phyloP scores from a whole-genome alignment of 1,139 yeast genomes.

The Suhomyces bolitotheri region DNA sequence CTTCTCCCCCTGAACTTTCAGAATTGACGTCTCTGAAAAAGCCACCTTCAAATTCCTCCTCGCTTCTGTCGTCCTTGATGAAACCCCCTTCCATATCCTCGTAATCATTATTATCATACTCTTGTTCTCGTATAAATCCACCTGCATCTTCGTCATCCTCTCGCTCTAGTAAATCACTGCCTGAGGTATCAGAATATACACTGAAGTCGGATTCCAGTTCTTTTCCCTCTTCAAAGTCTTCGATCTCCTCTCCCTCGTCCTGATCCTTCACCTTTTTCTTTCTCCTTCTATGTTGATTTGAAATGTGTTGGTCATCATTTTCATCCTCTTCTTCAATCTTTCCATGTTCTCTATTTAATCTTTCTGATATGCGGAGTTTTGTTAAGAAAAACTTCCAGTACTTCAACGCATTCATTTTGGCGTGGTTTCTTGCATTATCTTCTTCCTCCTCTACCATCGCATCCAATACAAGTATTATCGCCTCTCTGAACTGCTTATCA shows the following conservation, averaged over 20 bases:
- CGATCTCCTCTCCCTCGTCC: background rate
- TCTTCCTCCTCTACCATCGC: slow-evolving; percentile 57
- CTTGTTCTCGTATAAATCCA: slow-evolving; percentile 9
- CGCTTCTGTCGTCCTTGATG: slow-evolving; percentile 12
- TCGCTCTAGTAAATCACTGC: slow-evolving; percentile 12
- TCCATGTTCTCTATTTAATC: slow-evolving; percentile 71
- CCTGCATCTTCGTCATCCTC: slow-evolving; percentile 16
- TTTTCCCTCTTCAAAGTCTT: slow-evolving; percentile 1
- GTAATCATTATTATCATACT: slow-evolving; percentile 6
- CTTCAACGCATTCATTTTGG: slow-evolving; percentile 55
- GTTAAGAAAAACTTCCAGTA: slow-evolving; percentile 75
- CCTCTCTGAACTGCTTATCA: slow-evolving; percentile 63
- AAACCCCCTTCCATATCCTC: slow-evolving; percentile 16
- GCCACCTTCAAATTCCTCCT: slow-evolving; percentile 4
- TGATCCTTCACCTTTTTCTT: background rate
- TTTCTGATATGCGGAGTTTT: slow-evolving; percentile 68
- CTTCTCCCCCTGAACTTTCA: too few relatives aligned
- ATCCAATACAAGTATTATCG: slow-evolving; percentile 57
- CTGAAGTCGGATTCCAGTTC: slow-evolving; percentile 11
- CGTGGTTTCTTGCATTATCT: slow-evolving; percentile 46
- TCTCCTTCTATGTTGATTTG: background rate
- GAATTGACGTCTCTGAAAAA: slow-evolving; percentile 3
- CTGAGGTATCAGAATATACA: slow-evolving; percentile 14
- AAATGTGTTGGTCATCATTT: too few relatives aligned
- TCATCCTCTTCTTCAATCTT: slow-evolving; percentile 29